phyloP scores from a whole-genome alignment of 129 eudicot genomes.

The Flaveria sonorensis region DNA sequence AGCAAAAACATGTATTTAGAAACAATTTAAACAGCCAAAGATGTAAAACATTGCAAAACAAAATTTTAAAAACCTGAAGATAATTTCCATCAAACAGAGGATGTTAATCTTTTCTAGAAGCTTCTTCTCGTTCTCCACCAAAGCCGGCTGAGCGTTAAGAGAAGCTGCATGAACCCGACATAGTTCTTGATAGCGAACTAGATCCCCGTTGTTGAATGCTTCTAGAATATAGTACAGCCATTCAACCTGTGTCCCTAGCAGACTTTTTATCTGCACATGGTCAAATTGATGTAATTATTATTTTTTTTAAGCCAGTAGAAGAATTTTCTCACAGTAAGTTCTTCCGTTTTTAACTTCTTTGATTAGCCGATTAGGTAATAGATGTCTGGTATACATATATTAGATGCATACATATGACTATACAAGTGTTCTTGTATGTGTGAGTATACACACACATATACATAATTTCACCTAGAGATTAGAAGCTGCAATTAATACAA shows the following conservation, averaged over 20 bases:
- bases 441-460: not conserved
- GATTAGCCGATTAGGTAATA: not conserved
- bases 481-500: not conserved
- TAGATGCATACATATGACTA: not conserved
- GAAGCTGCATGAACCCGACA: constrained; percentile 79
- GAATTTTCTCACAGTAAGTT: not conserved
- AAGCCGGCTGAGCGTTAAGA: constrained; percentile 79
- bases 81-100: constrained; percentile 93
- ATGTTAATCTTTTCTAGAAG: constrained; percentile 93
- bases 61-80: constrained; percentile 59
- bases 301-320: not conserved
- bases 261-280: constrained; percentile 62
- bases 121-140: constrained; percentile 83
- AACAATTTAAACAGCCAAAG: constrained; percentile 10
- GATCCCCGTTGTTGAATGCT: constrained; percentile 88
- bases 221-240: constrained; percentile 96
- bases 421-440: constrained; percentile 9
- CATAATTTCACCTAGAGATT: not conserved
- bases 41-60: not conserved
- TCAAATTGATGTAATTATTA: not conserved
- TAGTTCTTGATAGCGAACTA: constrained; percentile 84
- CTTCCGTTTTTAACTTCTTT: not conserved
- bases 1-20: constrained; percentile 19
- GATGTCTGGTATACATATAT: constrained; percentile 3
- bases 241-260: constrained; percentile 81